phyloP scores from a whole-genome alignment of 2,329 filamentous ascomycete species.

The Fusarium transvaalense region DNA sequence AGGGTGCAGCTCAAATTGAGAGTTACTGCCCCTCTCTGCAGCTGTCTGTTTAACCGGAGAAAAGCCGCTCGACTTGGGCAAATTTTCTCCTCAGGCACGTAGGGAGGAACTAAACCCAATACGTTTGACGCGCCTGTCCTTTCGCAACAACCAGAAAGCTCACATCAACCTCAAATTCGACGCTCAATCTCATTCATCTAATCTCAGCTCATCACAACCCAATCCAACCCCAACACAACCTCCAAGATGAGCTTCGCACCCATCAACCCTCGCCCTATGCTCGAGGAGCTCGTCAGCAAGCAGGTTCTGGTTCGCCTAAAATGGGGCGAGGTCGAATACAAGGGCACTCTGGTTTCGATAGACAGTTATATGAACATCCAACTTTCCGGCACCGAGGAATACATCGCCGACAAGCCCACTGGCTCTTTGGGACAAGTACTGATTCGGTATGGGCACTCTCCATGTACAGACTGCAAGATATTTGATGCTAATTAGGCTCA shows the following conservation, averaged over 20 bases:
- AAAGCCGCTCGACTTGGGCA: conserved; percentile 21
- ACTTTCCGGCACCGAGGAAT: conserved; percentile 90
- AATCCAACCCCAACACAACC: conserved; percentile 6
- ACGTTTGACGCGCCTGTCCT: conserved; percentile 40
- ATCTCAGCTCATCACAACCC: conserved; percentile 12
- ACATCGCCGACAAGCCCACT: conserved; percentile 86
- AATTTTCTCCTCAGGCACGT: conserved; percentile 43
- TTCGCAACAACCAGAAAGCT: conserved; percentile 42
- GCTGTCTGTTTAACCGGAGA: conserved; percentile 32
- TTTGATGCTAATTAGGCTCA: conserved; percentile 8
- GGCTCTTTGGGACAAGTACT: conserved; percentile 90
- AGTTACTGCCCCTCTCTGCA: too few relatives aligned
- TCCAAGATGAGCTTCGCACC: conserved; percentile 76
- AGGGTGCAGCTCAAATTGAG: too few relatives aligned
- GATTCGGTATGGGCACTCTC: conserved; percentile 74
- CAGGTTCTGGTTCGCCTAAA: conserved; percentile 93
- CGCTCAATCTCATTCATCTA: conserved; percentile 31
- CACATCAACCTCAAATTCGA: conserved; percentile 37
- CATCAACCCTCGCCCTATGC: conserved; percentile 95
- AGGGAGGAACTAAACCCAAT: conserved; percentile 30
- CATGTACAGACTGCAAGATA: neutral
- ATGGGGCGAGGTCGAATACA: conserved; percentile 99
- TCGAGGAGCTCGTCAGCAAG: conserved; percentile 93
- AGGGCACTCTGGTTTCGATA: conserved; percentile 89
- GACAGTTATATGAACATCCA: conserved; percentile 99